Evolutionary conservation across 1,139 yeast species (phyloP), one percentile per base, ranked within the genome.

Genomic region (Suhomyces bokatorum): DNA sequence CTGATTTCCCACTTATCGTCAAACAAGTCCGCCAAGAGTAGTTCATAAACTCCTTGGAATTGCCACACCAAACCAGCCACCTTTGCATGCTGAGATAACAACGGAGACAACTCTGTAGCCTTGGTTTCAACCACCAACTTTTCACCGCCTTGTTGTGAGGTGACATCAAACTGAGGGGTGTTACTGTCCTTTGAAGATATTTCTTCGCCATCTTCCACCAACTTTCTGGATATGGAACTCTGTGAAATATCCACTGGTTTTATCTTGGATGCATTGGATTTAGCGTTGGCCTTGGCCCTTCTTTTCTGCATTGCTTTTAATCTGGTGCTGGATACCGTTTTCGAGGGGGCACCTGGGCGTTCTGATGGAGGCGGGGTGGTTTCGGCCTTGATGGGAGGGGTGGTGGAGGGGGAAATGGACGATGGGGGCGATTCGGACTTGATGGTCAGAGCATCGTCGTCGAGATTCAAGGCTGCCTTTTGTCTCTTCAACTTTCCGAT

Each of bases 31-130:
- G 82, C 82, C 51, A 89, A 70, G 35, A 95, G 66, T 28, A 91
- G 69, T 59, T 90, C 97, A 59, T 86, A 90, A n/a, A 93, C 85
- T n/a, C 97, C 97, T 71, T 91, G 97, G 56, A 91, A 88, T 46
- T 90, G 96, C 98, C 99, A 95, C 1, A 88, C 86, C 39, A 85
- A 72, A 5, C 90, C 93, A 0, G 87, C 83, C 8, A 84, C 87
- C 43, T 83, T 81, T 32, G 87, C 81, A 53, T 88, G 91, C 56
- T 85, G 86, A 8, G 89, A 83, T 10, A 89, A 67, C 3, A 88
- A 70, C 9, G 91, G 89, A 1, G 88, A 78, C 4, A 85, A 71
- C 49, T 83, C 83, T 0, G 89, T 73, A 1, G 81, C 80, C 58
- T 82, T 82, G 42, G 86, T 83, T 63, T 93, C 98, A 32, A 93